Evolutionary conservation across 306 rosid genomes (phyloP), one percentile per base, ranked within the genome.

Genomic region (Cucurbita argyrosperma): DNA sequence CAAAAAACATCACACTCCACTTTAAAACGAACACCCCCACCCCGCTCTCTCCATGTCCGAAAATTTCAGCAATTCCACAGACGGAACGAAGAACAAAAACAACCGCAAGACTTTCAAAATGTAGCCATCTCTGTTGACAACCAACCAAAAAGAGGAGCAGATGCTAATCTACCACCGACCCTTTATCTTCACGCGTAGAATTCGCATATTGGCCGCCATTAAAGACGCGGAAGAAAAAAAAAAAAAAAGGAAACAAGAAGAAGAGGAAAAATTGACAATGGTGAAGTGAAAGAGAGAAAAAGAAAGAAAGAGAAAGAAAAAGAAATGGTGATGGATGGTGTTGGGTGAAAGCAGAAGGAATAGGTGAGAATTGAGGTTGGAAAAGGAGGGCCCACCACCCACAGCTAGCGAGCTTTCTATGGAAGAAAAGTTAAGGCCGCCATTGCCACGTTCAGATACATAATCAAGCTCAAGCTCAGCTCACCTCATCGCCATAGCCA

Each of bases 341-440:
- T 83, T 81, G 82, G 89, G 75, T 78, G 83, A 80, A 86, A 83
- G 77, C 64, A 72, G 81, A 81, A 77, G 88, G 86, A 78, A 81
- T 89, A 86, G 87, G 87, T 82, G 86, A 86, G 84, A 81, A 89
- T 88, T 88, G 92, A 79, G 85, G 83, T 82, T 76, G 78, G 82
- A 30, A 72, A 80, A 59, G 54, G 71, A 79, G 93, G 96, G 64
- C 72, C 93, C 87, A 74, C 74, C 52, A 60, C 49, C 15, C 56
- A 47, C 40, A 19, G 67, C 67, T 1, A 10, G 58, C 18, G 40
- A 70, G 74, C 60, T 70, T 70, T 35, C 46, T 70, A 70, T 51
- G 57, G 74, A 51, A 15, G 35, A 70, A 51, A 70, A 51, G 45
- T 37, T 16, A 26, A 6, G 74, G 58, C 74, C 15, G 30, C 51